Evolutionary conservation across 2,329 filamentous ascomycete genomes (phyloP).

Genomic region (Monosporascus sp.): DNA sequence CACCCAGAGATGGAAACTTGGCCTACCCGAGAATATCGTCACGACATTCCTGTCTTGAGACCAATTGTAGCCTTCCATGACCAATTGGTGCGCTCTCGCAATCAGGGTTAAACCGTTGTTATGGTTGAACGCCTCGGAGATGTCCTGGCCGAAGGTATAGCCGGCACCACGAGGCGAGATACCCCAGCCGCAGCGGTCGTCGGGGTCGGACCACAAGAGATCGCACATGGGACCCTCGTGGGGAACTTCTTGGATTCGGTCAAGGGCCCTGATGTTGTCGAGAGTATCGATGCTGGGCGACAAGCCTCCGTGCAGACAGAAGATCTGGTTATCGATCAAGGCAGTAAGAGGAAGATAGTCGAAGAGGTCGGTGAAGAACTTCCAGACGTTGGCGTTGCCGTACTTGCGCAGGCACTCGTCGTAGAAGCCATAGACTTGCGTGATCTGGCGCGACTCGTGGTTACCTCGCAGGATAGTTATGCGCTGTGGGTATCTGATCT

Average conservation of each 20-base stretch:
- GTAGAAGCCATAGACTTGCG: constrained; percentile 98
- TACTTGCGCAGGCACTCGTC: constrained; percentile 99
- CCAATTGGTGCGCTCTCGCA: constrained; percentile 92
- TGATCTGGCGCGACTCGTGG: constrained; percentile 98
- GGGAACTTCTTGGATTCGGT: constrained; percentile 96
- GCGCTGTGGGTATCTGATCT: constrained; percentile 95
- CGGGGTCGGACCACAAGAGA: constrained; percentile 94
- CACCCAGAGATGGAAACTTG: neutral
- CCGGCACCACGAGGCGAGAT: constrained; percentile 92
- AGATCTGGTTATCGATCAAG: constrained; percentile 98
- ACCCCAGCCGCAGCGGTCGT: constrained; percentile 94
- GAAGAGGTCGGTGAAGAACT: constrained; percentile 98
- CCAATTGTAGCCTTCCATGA: constrained; percentile 99
- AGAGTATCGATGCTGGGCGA: constrained; percentile 95
- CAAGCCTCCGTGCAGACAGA: constrained; percentile 94
- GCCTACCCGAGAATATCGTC: constrained; percentile 90
- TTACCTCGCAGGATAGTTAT: constrained; percentile 99
- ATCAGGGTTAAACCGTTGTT: constrained; percentile 97
- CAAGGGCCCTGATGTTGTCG: constrained; percentile 90
- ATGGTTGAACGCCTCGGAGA: constrained; percentile 98
- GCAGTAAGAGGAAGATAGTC: constrained; percentile 97
- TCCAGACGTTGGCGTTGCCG: constrained; percentile 98
- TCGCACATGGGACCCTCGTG: constrained; percentile 99
- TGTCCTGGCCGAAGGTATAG: constrained; percentile 95
- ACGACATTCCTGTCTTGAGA: constrained; percentile 97